Base-by-base conservation (phyloP, 495 filamentous ascomycete genomes). In the Penicillium fimorum region DNA sequence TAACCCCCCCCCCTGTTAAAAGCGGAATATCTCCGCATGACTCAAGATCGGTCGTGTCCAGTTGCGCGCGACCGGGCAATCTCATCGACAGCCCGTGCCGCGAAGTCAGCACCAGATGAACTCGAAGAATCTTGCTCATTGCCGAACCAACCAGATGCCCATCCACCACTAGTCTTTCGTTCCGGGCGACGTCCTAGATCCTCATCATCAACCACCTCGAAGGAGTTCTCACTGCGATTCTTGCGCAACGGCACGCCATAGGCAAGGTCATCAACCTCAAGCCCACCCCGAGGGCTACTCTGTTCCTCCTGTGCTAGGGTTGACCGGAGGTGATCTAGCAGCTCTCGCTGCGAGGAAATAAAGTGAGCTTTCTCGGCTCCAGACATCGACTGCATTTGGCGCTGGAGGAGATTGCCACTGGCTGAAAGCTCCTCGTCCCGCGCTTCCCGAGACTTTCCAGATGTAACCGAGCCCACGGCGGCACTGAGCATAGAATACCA, bases 181-280 rank as follows among this genome's bases (percentile, higher is more conserved):
- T 50, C 47, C 2, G 53, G 35, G 7, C 62, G 66, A n/a, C 59
- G 66, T 29, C 66, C 77, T 1, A 79, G 78, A 60, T 87, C 87
- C 53, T 88, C 87, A n/a, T 79, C 78, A 37, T 91, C 86, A 58
- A 96, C 86, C 63, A 87, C 86, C 63, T 93, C 88, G 66, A 96
- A 96, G 56, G 92, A 90, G 35, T 79, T 80, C 60, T 91, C 88
- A 51, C 86, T 90, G 57, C 79, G 77, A 62, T 86, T 91, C 78
- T 88, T 91, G 42, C 74, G 80, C 65, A 91, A 63, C 8, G 83
- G 72, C 47, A 76, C 69, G 13, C 71, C 69, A 55, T 77, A 71
- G 41, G 75, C 66, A 66, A 80, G 67, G 74, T 82, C 65, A 66
- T 78, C 53, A 63, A 72, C 68, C 44, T 76, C 77, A 37, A 57